These are phyloP conservation scores for Dinochytrium kinnereticum DNA, from an alignment of 371 early-diverging fungal species.

Conservation along the genomic window DNA sequence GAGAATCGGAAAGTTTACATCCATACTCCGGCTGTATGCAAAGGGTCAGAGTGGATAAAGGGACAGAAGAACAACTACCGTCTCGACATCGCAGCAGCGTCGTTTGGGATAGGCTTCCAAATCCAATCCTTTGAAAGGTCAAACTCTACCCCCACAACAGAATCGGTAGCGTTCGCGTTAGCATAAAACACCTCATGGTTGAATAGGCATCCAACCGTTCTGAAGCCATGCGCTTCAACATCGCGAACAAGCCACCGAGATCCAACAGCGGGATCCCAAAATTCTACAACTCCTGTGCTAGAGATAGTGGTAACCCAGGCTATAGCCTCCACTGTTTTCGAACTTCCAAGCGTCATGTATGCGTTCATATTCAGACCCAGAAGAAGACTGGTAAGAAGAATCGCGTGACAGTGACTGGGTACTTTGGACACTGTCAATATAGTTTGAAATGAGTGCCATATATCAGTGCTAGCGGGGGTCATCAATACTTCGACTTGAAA, in stretches of 20 bases:
- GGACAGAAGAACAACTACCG: slow-evolving; percentile 13
- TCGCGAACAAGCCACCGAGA: slow-evolving; percentile 20
- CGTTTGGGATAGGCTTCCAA: slow-evolving; percentile 44
- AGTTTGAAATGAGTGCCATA: slow-evolving; percentile 44
- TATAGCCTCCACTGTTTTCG: slow-evolving; percentile 15
- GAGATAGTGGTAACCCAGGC: slow-evolving; percentile 45
- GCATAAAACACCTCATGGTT: slow-evolving; percentile 45
- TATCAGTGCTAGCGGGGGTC: slow-evolving; percentile 24
- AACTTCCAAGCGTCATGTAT: slow-evolving; percentile 37
- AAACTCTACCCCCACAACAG: slow-evolving; percentile 16
- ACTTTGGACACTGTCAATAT: slow-evolving; percentile 31
- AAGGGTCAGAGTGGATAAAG: not conserved
- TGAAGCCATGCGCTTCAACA: slow-evolving; percentile 29
- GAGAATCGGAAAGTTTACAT: slow-evolving; percentile 24
- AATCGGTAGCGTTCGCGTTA: slow-evolving; percentile 39
- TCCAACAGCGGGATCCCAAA: slow-evolving; percentile 44
- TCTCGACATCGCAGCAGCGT: slow-evolving; percentile 31
- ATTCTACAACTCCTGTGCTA: slow-evolving; percentile 27
- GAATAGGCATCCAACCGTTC: slow-evolving; percentile 46
- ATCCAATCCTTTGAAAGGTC: slow-evolving; percentile 28
- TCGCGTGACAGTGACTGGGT: slow-evolving; percentile 36
- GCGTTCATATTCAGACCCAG: slow-evolving; percentile 41
- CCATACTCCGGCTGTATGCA: not conserved
- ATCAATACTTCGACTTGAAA: not conserved
- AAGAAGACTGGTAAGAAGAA: slow-evolving; percentile 42